phyloP scores from a whole-genome alignment of 2,329 filamentous ascomycete genomes.

The Fusarium sp. region DNA sequence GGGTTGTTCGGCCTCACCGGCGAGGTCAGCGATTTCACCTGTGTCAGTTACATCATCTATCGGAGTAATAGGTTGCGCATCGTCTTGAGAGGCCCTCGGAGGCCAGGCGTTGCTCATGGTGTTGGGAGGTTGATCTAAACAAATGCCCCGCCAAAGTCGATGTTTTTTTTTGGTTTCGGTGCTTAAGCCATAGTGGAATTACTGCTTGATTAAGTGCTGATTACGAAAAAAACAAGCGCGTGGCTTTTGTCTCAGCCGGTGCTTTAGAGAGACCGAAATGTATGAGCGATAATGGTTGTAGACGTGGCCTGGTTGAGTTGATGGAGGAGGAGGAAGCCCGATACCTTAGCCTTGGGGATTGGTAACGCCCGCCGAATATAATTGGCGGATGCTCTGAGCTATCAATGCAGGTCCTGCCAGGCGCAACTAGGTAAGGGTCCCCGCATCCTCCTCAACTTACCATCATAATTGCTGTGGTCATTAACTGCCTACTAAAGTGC shows the following conservation, averaged over 20 bases:
- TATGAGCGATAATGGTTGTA: conserved; percentile 13
- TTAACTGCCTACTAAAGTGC: neutral
- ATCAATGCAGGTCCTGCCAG: neutral
- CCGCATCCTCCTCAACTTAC: neutral
- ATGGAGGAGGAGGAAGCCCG: neutral
- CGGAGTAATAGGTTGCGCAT: conserved; percentile 40
- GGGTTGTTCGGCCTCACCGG: conserved; percentile 49
- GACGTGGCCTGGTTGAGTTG: conserved; percentile 22
- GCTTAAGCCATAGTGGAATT: conserved; percentile 29
- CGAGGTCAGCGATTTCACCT: conserved; percentile 48
- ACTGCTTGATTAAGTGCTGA: conserved; percentile 1
- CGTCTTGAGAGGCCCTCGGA: conserved; percentile 51
- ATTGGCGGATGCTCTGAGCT: conserved; percentile 33
- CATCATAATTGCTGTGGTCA: conserved; percentile 1
- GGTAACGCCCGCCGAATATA: conserved; percentile 25
- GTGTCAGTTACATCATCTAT: conserved; percentile 56
- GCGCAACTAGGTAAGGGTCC: neutral
- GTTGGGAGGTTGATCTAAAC: conserved; percentile 37
- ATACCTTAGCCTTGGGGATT: conserved; percentile 28
- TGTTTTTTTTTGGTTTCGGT: conserved; percentile 11
- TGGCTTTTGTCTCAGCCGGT: neutral
- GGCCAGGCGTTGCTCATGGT: conserved; percentile 60
- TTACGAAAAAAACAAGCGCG: neutral
- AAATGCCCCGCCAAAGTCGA: conserved; percentile 41
- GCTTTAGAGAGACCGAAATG: conserved; percentile 6